Conservation (phyloP, 78 protist species). For the Dictyostelium discoideum region DNA sequence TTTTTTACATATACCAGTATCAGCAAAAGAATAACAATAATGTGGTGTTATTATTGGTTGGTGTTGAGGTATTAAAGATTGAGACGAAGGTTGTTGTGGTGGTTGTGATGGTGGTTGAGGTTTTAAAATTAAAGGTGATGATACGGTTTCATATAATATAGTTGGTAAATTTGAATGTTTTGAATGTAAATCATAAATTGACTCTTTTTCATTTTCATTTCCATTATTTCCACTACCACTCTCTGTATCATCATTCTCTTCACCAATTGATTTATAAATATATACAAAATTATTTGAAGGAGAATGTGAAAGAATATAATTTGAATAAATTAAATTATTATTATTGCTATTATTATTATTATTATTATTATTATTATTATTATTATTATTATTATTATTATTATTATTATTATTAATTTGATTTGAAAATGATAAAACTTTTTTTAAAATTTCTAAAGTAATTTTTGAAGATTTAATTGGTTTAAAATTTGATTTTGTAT, state of each 20-base stretch:
- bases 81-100: background rate
- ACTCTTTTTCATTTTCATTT: background rate
- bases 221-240: background rate
- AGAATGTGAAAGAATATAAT: constrained; percentile 3
- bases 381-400: too few species aligned
- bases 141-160: background rate
- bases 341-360: too few species aligned
- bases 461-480: constrained; percentile 49
- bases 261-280: background rate
- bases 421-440: background rate
- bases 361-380: background rate
- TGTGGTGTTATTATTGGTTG: background rate
- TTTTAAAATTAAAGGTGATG: background rate
- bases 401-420: background rate
- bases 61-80: background rate
- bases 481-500: constrained; percentile 50
- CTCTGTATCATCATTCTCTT: background rate
- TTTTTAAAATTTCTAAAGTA: constrained; percentile 28
- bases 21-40: constrained; percentile 41
- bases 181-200: constrained; percentile 35
- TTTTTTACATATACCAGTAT: constrained; percentile 39
- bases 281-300: constrained; percentile 24
- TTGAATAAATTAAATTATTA: background rate
- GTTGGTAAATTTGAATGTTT: constrained; percentile 26
- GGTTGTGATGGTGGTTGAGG: background rate